phyloP scores from a whole-genome alignment of 2,329 filamentous ascomycete species.

The Corinectria fuckeliana region DNA sequence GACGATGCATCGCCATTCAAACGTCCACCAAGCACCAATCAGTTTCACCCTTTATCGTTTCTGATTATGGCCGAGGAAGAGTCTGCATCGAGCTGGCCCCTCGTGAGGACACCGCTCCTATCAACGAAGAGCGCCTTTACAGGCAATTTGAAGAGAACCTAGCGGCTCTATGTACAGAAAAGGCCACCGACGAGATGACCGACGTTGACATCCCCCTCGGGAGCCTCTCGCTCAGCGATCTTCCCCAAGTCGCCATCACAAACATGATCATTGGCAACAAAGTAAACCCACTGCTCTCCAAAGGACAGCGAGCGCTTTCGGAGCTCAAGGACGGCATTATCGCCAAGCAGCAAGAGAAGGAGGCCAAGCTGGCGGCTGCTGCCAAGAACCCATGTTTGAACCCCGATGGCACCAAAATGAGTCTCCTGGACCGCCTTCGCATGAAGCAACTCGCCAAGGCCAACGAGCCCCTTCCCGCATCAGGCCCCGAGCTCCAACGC shows the following conservation, averaged over 20 bases:
- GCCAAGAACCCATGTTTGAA: slow-evolving; percentile 45
- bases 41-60: slow-evolving; percentile 51
- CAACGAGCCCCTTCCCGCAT: slow-evolving; percentile 63
- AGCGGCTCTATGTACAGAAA: slow-evolving; percentile 51
- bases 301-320: slow-evolving; percentile 72
- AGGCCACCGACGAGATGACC: slow-evolving; percentile 29
- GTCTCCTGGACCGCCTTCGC: slow-evolving; percentile 77
- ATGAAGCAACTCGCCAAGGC: slow-evolving; percentile 68
- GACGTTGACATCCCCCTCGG: slow-evolving; percentile 33
- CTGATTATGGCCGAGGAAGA: slow-evolving; percentile 60
- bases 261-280: slow-evolving; percentile 45
- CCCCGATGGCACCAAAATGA: slow-evolving; percentile 61
- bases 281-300: slow-evolving; percentile 64
- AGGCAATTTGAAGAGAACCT: slow-evolving; percentile 61
- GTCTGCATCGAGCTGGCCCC: slow-evolving; percentile 65
- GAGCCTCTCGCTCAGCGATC: slow-evolving; percentile 59
- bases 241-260: slow-evolving; percentile 46
- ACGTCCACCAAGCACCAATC: slow-evolving; percentile 41
- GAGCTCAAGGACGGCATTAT: slow-evolving; percentile 70
- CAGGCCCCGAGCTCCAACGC: slow-evolving; percentile 63
- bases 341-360: slow-evolving; percentile 56
- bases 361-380: slow-evolving; percentile 44
- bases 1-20: slow-evolving; percentile 70
- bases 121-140: slow-evolving; percentile 61
- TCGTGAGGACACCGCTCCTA: slow-evolving; percentile 43